Base-by-base conservation (phyloP, 495 filamentous ascomycete genomes). In the Neurospora sp. region DNA sequence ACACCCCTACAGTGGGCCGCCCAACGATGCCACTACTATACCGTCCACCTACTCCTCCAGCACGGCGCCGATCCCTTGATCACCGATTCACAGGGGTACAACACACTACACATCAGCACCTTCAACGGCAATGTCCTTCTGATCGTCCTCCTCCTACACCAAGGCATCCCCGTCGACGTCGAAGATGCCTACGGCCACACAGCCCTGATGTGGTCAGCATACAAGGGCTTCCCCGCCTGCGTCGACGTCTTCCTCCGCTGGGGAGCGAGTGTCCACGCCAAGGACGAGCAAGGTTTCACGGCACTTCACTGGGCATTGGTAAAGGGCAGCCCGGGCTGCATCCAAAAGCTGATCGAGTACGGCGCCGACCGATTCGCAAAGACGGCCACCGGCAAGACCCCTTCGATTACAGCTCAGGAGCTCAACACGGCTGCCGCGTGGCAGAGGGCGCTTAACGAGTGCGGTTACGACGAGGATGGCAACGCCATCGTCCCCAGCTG, bases 1-100 rank as follows among this genome's bases (percentile, higher is more conserved):
- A 98, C 96, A 70, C 93, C 96, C 20, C 90, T 94, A 3, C 93
- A 98, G 85, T 99, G 96, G 96, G 96, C 96, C 68, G 95, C 94
- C 70, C 96, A 98, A 81, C 86, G 92, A 74, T 97, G 94, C 77
- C 89, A 98, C 81, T 95, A 96, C 83, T 96, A 97, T 77, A 87
- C 86, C 42, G 86, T 89, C 65, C 83, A 89, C 77, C 82, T 98
- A 8, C 85, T 99, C 39, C 90, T 99, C 40, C 88, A 93, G 72
- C 86, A 92, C 78, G 96, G 96, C 73, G 94, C 94, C 71, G 94
- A 98, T 78, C 94, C 94, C 46, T 87, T 96, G 22, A 85, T 97
- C 74, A 91, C 89, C 76, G 96, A 99, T 78, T 88, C 91, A 42
- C 94, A 97, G 85, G 96, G 96, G 74, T 98, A 97, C 83, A 99